A percentile compares a stretch with the other conserved stretches of the same genome.
phyloP scores from a whole-genome alignment of 345 rosid genomes.

The Syzygium aqueum region DNA sequence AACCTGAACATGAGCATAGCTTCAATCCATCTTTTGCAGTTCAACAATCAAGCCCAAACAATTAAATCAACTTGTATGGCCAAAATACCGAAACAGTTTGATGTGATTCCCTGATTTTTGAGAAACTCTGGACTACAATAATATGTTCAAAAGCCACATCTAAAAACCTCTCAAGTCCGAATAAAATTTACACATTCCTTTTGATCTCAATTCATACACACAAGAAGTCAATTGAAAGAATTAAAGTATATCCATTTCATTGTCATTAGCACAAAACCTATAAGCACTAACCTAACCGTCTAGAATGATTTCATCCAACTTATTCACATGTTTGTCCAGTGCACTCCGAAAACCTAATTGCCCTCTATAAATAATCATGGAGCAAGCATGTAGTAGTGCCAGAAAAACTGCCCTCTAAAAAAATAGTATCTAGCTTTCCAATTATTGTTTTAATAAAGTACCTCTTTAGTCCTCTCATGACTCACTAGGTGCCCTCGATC shows the following conservation, averaged over 20 bases:
- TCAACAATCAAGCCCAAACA: neutral
- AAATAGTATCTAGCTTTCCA: neutral
- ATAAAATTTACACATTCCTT: neutral
- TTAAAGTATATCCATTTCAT: neutral
- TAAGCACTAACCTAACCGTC: neutral
- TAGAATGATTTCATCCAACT: neutral
- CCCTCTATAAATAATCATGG: neutral
- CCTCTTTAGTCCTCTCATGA: conserved; percentile 88
- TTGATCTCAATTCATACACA: neutral
- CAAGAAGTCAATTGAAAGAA: neutral
- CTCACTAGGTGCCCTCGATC: conserved; percentile 95
- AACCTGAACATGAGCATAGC: conserved; percentile 40
- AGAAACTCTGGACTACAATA: neutral
- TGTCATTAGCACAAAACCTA: neutral
- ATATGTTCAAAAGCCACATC: neutral
- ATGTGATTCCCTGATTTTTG: neutral
- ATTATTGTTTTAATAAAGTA: conserved; percentile 5
- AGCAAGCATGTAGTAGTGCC: neutral
- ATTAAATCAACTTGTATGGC: neutral
- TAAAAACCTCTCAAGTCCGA: neutral
- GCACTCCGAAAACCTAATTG: neutral
- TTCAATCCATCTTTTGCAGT: neutral
- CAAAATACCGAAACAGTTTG: neutral
- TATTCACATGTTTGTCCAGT: neutral
- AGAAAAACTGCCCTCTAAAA: neutral